Base-by-base conservation (phyloP, 768 basidiomycete species). In the Xerocomellus intermedius region DNA sequence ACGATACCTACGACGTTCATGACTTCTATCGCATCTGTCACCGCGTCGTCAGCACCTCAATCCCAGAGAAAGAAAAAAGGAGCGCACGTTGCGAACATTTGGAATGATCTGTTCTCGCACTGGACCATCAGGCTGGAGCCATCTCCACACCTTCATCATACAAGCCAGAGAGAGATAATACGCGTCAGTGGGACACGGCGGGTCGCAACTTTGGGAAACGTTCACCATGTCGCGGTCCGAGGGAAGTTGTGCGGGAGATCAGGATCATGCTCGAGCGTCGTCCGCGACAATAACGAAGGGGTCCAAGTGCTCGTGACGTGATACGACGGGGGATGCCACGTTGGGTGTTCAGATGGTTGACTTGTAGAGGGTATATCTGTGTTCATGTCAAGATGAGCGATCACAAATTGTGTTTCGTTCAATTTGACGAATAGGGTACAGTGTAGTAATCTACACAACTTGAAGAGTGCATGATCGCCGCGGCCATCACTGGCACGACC, bases 61-160 rank as follows among this genome's bases (percentile, higher is more conserved):
- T 37, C 32, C 2, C 8, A 22, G 30, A 14, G 6, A 17, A 37
- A 39, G 14, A 16, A 32, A 2, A 12, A 37, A 24, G 19, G 41
- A 24, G 21, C 65, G 52, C 50, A 86, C 87, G 75, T 56, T 30
- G 76, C 56, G 42, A 82, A 80, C 22, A 83, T 61, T 39, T 86
- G 82, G 41, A 91, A 78, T 0, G 78, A 75, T 22, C 86, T 73
- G 60, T 91, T 83, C 68, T 96, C 92, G 59, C 84, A 86, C 36
- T 87, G 83, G 0, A 82, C 75, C 12, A 96, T 76, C 1, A 86
- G 71, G 14, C 76, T 77, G 3, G 85, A 82, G 0, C 90, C 91
- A 62, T 94, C 91, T 13, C 83, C 79, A 59, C 82, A 89, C 86
- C 91, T 94, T 55, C 41, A 19, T 22, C 24, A 19, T 43, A 28